Percentiles rank a stretch among this genome's conserved stretches.
These are phyloP conservation scores for Xanthoparmelia taractica DNA, from an alignment of 495 filamentous ascomycete genomes.

Conservation along the genomic window DNA sequence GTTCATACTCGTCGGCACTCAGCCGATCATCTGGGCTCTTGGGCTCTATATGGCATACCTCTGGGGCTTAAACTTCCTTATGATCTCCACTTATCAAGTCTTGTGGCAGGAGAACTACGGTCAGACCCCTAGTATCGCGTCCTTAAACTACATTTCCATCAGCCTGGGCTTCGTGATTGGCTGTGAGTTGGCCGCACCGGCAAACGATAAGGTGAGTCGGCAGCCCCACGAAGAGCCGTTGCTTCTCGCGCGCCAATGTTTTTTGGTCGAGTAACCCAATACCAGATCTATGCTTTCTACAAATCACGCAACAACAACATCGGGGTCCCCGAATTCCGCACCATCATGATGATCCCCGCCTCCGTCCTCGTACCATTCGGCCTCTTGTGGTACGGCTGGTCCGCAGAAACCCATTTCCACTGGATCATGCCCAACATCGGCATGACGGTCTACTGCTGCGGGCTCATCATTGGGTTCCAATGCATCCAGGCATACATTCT, in stretches of 20 bases:
- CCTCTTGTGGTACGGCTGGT: slow-evolving; percentile 46
- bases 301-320: slow-evolving; percentile 24
- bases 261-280: no score
- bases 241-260: no score
- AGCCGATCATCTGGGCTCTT: slow-evolving; percentile 50
- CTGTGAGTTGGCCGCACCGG: slow-evolving; percentile 29
- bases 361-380: slow-evolving; percentile 22
- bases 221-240: no score
- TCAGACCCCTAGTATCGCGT: slow-evolving; percentile 23
- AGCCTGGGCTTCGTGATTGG: slow-evolving; percentile 42
- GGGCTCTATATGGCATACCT: slow-evolving; percentile 49
- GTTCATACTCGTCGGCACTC: slow-evolving; percentile 47
- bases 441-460: slow-evolving; percentile 43
- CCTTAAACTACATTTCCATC: slow-evolving; percentile 53
- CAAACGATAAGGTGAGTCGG: no score
- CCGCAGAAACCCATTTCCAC: slow-evolving; percentile 21
- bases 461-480: slow-evolving; percentile 45
- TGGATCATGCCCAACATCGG: slow-evolving; percentile 55
- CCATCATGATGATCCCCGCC: slow-evolving; percentile 18
- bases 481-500: slow-evolving; percentile 52
- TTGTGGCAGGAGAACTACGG: slow-evolving; percentile 40
- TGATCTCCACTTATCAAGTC: slow-evolving; percentile 42
- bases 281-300: slow-evolving; percentile 21
- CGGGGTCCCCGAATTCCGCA: slow-evolving; percentile 26
- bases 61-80: slow-evolving; percentile 44